Conservation (phyloP, 1,139 yeast species). For the Meyerozyma guilliermondii region DNA sequence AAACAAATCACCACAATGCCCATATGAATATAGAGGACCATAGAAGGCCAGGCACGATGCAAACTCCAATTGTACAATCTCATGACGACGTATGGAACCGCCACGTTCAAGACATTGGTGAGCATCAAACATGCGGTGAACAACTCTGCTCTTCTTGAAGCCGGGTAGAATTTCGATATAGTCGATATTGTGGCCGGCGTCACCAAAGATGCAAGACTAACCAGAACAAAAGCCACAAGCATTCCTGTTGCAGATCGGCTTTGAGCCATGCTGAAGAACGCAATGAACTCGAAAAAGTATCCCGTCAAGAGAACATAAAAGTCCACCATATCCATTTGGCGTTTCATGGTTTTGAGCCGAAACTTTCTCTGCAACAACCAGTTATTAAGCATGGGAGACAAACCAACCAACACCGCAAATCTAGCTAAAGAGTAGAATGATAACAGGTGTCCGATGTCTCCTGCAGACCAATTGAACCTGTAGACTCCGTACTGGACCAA, state of each 20-base stretch:
- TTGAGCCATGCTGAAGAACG: conserved; percentile 19
- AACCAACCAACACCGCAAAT: conserved; percentile 21
- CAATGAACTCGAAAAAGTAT: conserved; percentile 33
- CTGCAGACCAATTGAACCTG: conserved; percentile 1
- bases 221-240: not conserved
- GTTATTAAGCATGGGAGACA: conserved; percentile 31
- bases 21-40: conserved; percentile 1
- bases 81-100: not conserved
- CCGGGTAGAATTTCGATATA: conserved; percentile 46
- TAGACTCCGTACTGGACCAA: conserved; percentile 2
- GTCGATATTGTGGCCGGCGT: conserved; percentile 19
- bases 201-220: not conserved
- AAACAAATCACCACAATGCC: not conserved
- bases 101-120: not conserved
- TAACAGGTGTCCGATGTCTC: conserved; percentile 1
- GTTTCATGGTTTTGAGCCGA: conserved; percentile 30
- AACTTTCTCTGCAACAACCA: conserved; percentile 20
- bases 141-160: conserved; percentile 45
- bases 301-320: conserved; percentile 29
- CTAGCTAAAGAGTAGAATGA: not conserved
- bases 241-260: not conserved
- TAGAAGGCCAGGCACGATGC: not conserved
- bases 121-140: conserved; percentile 16
- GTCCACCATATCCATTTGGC: conserved; percentile 53
- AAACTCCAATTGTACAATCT: not conserved